These are phyloP conservation scores for Paulownia fortunei DNA, from an alignment of 257 asterid species.

Conservation along the genomic window DNA sequence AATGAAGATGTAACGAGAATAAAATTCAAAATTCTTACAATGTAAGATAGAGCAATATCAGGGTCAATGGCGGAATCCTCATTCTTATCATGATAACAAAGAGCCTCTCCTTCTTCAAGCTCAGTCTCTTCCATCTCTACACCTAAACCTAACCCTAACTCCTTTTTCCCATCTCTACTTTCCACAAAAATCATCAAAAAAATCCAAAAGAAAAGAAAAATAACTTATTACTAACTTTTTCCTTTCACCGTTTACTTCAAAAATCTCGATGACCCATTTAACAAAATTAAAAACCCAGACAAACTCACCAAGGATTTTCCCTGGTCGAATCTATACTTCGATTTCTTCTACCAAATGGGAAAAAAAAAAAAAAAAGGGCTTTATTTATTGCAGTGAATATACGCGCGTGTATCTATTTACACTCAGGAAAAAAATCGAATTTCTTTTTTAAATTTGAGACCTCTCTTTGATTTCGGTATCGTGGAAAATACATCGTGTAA, in stretches of 20 bases:
- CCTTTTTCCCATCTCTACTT: conserved; percentile 78
- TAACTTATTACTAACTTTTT: conserved; percentile 24
- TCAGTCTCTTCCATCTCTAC: conserved; percentile 82
- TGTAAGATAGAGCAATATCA: conserved; percentile 91
- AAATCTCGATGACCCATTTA: conserved; percentile 43
- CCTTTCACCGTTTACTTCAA: conserved; percentile 47
- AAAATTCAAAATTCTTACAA: conserved; percentile 55
- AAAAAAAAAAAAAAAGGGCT: too few species aligned
- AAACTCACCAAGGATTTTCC: conserved; percentile 40
- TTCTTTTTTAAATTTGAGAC: too few species aligned
- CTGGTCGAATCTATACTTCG: conserved; percentile 52
- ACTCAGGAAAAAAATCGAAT: too few species aligned
- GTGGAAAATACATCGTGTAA: too few species aligned
- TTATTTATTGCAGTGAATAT: too few species aligned
- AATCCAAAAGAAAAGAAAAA: conserved; percentile 12
- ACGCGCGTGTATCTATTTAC: too few species aligned
- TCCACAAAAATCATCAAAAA: conserved; percentile 75
- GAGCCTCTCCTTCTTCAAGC: conserved; percentile 98
- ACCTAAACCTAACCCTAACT: conserved; percentile 71
- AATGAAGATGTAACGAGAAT: not conserved
- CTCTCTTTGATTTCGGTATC: too few species aligned
- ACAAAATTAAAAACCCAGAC: conserved; percentile 44
- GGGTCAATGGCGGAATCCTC: conserved; percentile 86
- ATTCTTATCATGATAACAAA: conserved; percentile 45
- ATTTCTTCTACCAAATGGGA: conserved; percentile 34